These are phyloP conservation scores for Solanum lignicaule DNA, from an alignment of 257 asterid species.

Conservation along the genomic window DNA sequence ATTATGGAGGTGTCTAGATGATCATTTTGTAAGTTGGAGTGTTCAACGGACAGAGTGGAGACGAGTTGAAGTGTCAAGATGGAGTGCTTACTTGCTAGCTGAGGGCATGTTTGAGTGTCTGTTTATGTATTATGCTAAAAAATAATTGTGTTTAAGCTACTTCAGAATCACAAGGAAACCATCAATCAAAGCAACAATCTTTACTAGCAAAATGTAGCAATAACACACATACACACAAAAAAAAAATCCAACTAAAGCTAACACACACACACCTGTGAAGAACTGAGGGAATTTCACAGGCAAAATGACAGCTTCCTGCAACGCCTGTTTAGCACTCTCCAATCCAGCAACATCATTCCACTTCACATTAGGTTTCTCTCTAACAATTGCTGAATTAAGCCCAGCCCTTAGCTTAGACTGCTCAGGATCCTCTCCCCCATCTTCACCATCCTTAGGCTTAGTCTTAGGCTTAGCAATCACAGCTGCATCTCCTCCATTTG, in stretches of 20 bases:
- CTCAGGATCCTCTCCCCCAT: slow-evolving; percentile 66
- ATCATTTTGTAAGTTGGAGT: not conserved
- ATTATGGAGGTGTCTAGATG: not conserved
- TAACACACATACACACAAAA: not conserved
- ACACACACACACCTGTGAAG: slow-evolving; percentile 51
- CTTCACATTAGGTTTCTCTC: slow-evolving; percentile 95
- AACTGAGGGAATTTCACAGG: slow-evolving; percentile 98
- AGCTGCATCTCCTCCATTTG: slow-evolving; percentile 76
- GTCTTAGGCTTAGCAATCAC: slow-evolving; percentile 75
- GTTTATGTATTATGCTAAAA: not conserved
- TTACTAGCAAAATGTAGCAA: not conserved
- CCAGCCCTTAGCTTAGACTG: slow-evolving; percentile 85
- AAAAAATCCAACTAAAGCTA: not conserved
- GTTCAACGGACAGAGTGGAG: not conserved
- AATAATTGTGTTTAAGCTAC: not conserved
- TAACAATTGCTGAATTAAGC: slow-evolving; percentile 75
- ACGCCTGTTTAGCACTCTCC: slow-evolving; percentile 96
- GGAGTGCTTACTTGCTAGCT: not conserved
- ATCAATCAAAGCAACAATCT: not conserved
- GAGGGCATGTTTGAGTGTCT: not conserved
- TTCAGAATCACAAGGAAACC: not conserved
- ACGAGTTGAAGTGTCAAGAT: not conserved
- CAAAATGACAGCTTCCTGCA: slow-evolving; percentile 95
- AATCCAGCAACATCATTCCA: slow-evolving; percentile 98
- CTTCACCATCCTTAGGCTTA: slow-evolving; percentile 72